Conservation (phyloP, 2,329 filamentous ascomycete genomes). For the Colletotrichum cordylinicola region DNA sequence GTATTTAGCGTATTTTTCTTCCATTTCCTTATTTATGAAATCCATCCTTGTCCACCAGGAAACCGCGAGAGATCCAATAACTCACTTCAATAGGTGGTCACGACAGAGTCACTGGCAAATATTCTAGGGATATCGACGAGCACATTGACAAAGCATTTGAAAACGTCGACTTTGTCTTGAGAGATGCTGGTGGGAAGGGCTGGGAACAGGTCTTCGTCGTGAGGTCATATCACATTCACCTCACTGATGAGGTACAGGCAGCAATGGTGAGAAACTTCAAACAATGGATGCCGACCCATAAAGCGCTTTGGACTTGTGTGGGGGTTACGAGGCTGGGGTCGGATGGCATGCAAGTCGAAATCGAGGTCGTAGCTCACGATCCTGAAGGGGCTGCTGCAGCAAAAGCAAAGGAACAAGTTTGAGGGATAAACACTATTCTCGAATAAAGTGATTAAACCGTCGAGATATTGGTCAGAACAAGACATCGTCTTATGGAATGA, state of each 20-base stretch:
- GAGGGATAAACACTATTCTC: not conserved
- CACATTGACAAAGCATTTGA: not conserved
- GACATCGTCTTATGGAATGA: not conserved
- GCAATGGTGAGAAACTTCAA: not conserved
- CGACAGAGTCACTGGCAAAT: not conserved
- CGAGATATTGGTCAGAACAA: not conserved
- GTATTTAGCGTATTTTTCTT: no score
- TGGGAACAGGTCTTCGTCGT: not conserved
- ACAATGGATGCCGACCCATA: not conserved
- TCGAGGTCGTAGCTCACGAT: not conserved
- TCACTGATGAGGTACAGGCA: not conserved
- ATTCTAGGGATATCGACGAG: not conserved
- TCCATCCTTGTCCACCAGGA: not conserved
- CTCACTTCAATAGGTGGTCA: not conserved
- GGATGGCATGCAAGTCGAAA: not conserved
- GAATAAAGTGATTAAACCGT: rapidly evolving
- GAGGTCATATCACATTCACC: not conserved
- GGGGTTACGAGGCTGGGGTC: not conserved
- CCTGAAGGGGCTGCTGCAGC: not conserved
- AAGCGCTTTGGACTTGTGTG: not conserved
- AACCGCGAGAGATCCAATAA: not conserved
- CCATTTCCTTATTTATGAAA: no score
- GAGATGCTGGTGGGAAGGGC: not conserved
- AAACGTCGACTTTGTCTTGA: not conserved
- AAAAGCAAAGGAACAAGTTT: not conserved